Percentiles rank a stretch among this genome's conserved stretches.
Evolutionary conservation across 2,329 filamentous ascomycete genomes (phyloP).

Genomic region (Exophiala phaeomuriformis): DNA sequence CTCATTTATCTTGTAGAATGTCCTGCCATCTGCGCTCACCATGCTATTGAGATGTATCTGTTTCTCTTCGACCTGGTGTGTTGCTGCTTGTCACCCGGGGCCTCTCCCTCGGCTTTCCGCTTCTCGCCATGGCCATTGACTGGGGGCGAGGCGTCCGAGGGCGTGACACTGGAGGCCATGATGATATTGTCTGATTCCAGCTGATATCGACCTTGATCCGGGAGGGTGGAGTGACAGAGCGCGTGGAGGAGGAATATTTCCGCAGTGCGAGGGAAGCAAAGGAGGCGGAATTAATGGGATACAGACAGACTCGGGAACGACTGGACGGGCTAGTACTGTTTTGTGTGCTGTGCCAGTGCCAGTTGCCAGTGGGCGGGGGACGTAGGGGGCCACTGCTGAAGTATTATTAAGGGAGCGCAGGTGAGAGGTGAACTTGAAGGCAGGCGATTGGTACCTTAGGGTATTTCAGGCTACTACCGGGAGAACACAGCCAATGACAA

Average conservation of each 20-base stretch:
- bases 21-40: slow-evolving; percentile 38
- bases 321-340: too few relatives aligned
- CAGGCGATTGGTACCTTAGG: too few relatives aligned
- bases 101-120: slow-evolving; percentile 21
- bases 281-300: slow-evolving; percentile 8
- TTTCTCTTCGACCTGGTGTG: slow-evolving; percentile 54
- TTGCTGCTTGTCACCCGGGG: slow-evolving; percentile 11
- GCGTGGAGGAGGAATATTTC: slow-evolving; percentile 19
- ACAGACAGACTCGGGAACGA: too few relatives aligned
- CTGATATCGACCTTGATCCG: background rate
- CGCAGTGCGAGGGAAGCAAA: slow-evolving; percentile 5
- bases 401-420: too few relatives aligned
- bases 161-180: slow-evolving; percentile 18
- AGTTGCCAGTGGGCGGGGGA: too few relatives aligned
- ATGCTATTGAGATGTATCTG: slow-evolving; percentile 61
- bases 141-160: slow-evolving; percentile 19
- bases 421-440: too few relatives aligned
- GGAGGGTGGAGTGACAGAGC: slow-evolving; percentile 7
- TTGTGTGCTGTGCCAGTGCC: too few relatives aligned
- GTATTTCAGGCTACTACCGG: too few relatives aligned
- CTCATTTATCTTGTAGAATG: background rate
- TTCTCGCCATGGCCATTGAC: slow-evolving; percentile 19
- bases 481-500: too few relatives aligned
- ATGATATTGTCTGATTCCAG: background rate
- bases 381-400: too few relatives aligned